Evolutionary conservation across 129 eudicot species (phyloP), one percentile per base, ranked within the genome.

Genomic region (Lactuca saligna): DNA sequence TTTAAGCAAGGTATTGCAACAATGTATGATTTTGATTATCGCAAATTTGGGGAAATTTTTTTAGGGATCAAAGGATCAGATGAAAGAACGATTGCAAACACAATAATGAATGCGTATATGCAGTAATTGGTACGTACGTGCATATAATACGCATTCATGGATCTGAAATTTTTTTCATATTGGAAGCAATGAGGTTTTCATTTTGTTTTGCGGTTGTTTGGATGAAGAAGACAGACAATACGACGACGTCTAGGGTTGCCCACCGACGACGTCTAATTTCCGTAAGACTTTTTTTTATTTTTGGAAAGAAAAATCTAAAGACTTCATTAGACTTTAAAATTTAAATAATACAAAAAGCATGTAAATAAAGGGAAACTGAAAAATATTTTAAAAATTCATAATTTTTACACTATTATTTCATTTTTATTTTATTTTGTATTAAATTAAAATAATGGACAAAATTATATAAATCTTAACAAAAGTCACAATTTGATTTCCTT

Each of bases 171-270:
- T 54, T 49, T 35, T 74, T 62, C 48, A 10, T 29, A 16, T 49
- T 49, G 32, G 7, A 51, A 62, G 49, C 13, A 34, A 34, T 72
- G 70, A 59, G 77, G 73, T 75, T 80, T 74, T 62, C 46, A 20
- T 58, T 33, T 74, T 63, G 60, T 58, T 33, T 74, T 63, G 60
- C 65, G 69, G 54, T 74, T 62, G 83, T 69, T 62, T 75, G 60
- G 69, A 70, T 58, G 80, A 80, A 74, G 80, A 80, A 69, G 84
- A 80, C 77, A 44, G 34, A 11, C 13, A 57, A 63, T 63, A 75
- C 84, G 84, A 73, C 83, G 76, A 17, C 84, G 80, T 74, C 68
- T 20, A 3, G 37, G 57, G 20, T 75, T 65, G 66, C 32, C 49
- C 65, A 65, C 72, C 79, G 79, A 74, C 61, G 29, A 25, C 68